These are phyloP conservation scores for Daedaleopsis sinensis DNA, from an alignment of 768 basidiomycete species.

Conservation along the genomic window DNA sequence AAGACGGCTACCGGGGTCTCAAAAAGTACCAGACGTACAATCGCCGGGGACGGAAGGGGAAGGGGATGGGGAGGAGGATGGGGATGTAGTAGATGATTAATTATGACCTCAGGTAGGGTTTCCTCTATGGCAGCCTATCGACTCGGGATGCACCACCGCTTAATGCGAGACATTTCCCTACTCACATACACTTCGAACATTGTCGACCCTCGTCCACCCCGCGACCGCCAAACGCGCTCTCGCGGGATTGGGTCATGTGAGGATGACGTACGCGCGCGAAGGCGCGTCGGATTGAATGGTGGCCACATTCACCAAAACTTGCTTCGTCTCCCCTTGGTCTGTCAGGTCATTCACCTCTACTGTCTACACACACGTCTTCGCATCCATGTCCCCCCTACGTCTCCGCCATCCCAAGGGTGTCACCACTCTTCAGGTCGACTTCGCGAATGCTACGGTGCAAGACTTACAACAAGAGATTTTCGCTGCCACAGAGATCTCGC, in stretches of 20 bases:
- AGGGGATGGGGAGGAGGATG: constrained; percentile 19
- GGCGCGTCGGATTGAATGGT: neutral
- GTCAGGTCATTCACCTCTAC: neutral
- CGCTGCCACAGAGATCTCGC: constrained; percentile 65
- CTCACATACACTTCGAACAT: too few relatives aligned
- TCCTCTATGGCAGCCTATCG: too few relatives aligned
- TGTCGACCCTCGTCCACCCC: too few relatives aligned
- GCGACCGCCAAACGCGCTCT: too few relatives aligned
- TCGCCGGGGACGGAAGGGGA: neutral
- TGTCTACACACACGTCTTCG: neutral
- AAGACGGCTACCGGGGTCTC: neutral
- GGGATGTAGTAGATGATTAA: neutral
- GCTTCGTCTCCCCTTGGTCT: neutral
- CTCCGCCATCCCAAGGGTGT: constrained; percentile 87
- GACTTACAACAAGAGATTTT: constrained; percentile 79
- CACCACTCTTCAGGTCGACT: constrained; percentile 71
- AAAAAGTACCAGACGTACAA: neutral
- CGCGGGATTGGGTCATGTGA: neutral
- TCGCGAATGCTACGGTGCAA: constrained; percentile 60
- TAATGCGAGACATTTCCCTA: neutral
- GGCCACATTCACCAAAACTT: neutral
- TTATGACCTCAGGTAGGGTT: too few relatives aligned
- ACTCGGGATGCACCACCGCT: too few relatives aligned
- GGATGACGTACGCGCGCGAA: constrained; percentile 1
- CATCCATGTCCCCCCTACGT: constrained; percentile 68